Conservation (phyloP, 2,329 filamentous ascomycete genomes). For the Chaetomium sp. region DNA sequence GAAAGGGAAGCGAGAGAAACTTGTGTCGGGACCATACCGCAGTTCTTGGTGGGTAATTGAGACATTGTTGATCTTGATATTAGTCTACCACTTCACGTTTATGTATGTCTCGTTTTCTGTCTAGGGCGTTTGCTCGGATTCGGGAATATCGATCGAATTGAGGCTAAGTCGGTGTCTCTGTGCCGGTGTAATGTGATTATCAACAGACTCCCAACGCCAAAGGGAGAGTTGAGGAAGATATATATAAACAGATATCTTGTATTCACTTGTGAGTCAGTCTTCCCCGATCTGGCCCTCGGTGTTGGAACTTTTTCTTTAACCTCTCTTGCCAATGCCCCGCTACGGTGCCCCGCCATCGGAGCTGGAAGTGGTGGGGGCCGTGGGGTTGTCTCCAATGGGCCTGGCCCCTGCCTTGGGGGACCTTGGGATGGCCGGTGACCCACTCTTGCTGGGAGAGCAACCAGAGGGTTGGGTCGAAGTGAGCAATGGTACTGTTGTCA, state of each 20-base stretch:
- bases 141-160: no score
- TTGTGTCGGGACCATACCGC: conserved; percentile 38
- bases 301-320: conserved; percentile 16
- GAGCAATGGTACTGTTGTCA: no score
- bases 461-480: no score
- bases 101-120: no score
- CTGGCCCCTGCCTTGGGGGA: background rate
- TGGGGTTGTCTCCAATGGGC: background rate
- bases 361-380: conserved; percentile 4
- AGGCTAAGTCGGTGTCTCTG: no score
- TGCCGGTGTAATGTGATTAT: no score
- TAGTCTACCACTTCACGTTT: no score
- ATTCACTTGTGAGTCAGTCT: conserved; percentile 22
- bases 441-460: no score
- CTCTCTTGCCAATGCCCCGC: conserved; percentile 16
- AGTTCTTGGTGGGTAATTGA: conserved; percentile 52
- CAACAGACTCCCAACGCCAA: background rate
- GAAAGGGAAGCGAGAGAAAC: background rate
- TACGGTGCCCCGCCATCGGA: conserved; percentile 23
- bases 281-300: conserved; percentile 5
- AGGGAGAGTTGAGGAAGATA: background rate
- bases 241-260: no score
- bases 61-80: conserved; percentile 27
- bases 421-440: no score
- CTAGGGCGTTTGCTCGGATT: no score